A percentile compares a stretch with the other conserved stretches of the same genome.
These are phyloP conservation scores for Stephanodiscus minutulus DNA, from an alignment of 108 stramenopile species.

Conservation along the genomic window DNA sequence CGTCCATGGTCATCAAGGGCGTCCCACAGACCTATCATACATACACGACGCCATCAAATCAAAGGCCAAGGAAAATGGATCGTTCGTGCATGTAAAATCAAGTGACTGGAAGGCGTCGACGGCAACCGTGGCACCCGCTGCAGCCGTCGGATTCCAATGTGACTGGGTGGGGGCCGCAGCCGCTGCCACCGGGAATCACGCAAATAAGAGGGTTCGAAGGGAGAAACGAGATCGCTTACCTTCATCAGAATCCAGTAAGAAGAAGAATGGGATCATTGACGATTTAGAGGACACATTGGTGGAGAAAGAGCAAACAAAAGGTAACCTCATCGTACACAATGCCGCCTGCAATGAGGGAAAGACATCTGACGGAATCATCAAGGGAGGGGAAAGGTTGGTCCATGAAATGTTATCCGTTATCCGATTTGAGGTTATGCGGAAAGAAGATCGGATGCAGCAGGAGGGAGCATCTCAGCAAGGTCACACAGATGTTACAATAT, in stretches of 20 bases:
- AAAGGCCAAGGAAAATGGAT: constrained; percentile 19
- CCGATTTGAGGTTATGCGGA: constrained; percentile 15
- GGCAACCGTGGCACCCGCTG: not conserved
- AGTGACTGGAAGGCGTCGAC: constrained; percentile 7
- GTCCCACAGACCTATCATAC: constrained; percentile 32
- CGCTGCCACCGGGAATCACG: not conserved
- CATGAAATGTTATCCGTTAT: constrained; percentile 65
- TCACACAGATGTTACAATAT: constrained; percentile 45
- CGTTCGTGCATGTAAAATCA: constrained; percentile 15
- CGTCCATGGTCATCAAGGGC: constrained; percentile 38
- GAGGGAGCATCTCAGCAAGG: constrained; percentile 1
- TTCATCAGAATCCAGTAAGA: not conserved
- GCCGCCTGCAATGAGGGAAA: constrained; percentile 60
- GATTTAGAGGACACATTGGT: not conserved
- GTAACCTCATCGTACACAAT: constrained; percentile 62
- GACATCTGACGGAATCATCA: constrained; percentile 71
- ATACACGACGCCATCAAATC: constrained; percentile 21
- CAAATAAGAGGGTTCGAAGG: constrained; percentile 6
- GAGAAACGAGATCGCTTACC: constrained; percentile 32
- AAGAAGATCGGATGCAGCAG: constrained; percentile 2
- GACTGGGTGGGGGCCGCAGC: constrained; percentile 1
- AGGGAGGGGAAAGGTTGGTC: constrained; percentile 65
- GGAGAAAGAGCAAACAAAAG: not conserved
- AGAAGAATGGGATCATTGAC: not conserved
- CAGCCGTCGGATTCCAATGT: too few relatives aligned